Conservation (phyloP, 2,329 filamentous ascomycete species). For the Kalmusia sp. region DNA sequence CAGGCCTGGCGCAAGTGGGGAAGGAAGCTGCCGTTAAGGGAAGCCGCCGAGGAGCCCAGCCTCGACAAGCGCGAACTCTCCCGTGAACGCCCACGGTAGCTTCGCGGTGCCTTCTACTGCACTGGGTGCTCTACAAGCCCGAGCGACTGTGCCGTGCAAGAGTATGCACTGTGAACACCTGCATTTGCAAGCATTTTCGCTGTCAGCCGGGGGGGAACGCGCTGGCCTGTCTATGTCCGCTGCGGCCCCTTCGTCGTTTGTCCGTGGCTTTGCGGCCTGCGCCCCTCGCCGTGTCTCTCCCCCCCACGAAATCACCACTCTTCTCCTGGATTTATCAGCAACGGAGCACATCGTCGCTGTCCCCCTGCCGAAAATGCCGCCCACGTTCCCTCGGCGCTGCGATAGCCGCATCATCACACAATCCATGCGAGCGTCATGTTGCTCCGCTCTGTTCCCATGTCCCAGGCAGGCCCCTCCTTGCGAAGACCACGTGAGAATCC, state of each 20-base stretch:
- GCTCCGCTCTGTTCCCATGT: slow-evolving; percentile 1
- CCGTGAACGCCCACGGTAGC: not conserved
- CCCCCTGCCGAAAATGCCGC: not conserved
- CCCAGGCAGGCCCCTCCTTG: not conserved
- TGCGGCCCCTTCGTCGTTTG: not conserved
- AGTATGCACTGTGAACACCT: slow-evolving; percentile 1
- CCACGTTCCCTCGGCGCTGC: not conserved
- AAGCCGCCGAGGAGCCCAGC: not conserved
- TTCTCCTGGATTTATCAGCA: slow-evolving; percentile 39
- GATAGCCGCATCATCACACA: not conserved
- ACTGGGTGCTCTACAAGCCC: not conserved
- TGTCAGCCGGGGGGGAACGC: not conserved
- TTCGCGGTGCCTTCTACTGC: not conserved
- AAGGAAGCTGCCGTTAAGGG: not conserved
- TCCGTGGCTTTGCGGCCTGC: slow-evolving; percentile 6
- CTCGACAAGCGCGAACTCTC: not conserved
- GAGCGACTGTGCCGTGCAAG: not conserved
- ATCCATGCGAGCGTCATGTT: not conserved
- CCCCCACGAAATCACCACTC: slow-evolving; percentile 24
- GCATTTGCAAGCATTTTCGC: slow-evolving; percentile 10
- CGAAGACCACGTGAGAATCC: not conserved
- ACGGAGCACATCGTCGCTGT: slow-evolving; percentile 21
- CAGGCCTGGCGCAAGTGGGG: slow-evolving; percentile 7
- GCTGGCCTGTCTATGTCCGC: not conserved
- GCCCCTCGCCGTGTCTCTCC: not conserved